phyloP scores from a whole-genome alignment of 164 flowering plant species.

The Stephania yunnanensis region DNA sequence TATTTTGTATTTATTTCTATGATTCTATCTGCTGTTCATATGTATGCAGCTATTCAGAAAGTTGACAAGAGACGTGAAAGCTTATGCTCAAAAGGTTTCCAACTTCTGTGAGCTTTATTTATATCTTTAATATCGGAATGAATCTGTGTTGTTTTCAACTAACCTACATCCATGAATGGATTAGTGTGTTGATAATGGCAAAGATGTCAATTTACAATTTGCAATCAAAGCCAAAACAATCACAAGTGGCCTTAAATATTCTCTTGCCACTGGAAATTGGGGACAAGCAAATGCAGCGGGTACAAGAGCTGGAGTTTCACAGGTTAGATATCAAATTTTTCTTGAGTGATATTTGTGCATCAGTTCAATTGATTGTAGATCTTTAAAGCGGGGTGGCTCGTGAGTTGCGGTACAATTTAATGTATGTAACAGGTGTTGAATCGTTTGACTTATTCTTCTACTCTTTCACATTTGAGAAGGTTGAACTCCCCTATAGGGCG shows the following conservation, averaged over 20 bases:
- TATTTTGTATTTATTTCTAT: neutral
- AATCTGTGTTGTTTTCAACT: slow-evolving; percentile 7
- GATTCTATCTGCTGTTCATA: slow-evolving; percentile 9
- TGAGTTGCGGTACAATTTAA: neutral
- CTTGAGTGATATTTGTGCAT: neutral
- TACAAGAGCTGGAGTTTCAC: slow-evolving; percentile 98
- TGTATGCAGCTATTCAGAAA: slow-evolving; percentile 82
- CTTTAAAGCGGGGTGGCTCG: neutral
- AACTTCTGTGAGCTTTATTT: neutral
- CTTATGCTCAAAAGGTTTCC: slow-evolving; percentile 83
- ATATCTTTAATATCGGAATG: neutral
- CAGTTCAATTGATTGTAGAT: neutral
- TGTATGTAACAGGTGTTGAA: slow-evolving; percentile 59
- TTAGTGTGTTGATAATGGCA: slow-evolving; percentile 96
- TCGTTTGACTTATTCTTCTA: slow-evolving; percentile 93
- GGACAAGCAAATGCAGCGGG: slow-evolving; percentile 99
- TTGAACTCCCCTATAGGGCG: slow-evolving; percentile 98
- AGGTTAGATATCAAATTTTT: slow-evolving; percentile 34
- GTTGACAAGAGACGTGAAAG: slow-evolving; percentile 93
- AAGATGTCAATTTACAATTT: slow-evolving; percentile 90
- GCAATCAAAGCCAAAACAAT: slow-evolving; percentile 97
- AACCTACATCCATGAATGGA: slow-evolving; percentile 14
- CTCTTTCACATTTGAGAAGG: slow-evolving; percentile 88
- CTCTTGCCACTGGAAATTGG: slow-evolving; percentile 99
- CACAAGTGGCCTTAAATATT: slow-evolving; percentile 95